Evolutionary conservation across 108 stramenopile species (phyloP).

Genomic region (Cylindrotheca fusiformis): DNA sequence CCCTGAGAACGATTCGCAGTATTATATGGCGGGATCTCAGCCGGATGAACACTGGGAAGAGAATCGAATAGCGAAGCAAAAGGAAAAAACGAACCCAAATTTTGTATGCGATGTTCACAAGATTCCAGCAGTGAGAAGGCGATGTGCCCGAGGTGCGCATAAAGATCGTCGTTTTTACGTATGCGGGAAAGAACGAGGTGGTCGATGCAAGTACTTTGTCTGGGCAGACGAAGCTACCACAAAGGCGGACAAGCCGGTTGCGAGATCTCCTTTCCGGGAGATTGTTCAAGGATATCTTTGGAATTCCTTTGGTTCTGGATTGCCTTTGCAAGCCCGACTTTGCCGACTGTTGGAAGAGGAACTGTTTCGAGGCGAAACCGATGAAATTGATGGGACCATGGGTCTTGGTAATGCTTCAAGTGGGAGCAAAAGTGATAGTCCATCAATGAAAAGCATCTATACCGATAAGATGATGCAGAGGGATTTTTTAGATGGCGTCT

Average conservation of each 20-base stretch:
- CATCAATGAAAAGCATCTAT: conserved; percentile 18
- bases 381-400: not conserved
- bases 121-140: conserved; percentile 71
- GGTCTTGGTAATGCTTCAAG: not conserved
- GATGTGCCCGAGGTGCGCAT: conserved; percentile 57
- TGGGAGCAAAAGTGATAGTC: conserved; percentile 4
- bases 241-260: conserved; percentile 5
- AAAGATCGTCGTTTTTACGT: conserved; percentile 83
- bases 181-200: conserved; percentile 65
- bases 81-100: conserved; percentile 50
- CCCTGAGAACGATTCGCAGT: conserved; percentile 5
- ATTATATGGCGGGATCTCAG: not conserved
- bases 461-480: not conserved
- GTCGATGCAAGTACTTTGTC: conserved; percentile 61
- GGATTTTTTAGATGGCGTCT: conserved; percentile 37
- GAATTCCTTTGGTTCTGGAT: not conserved
- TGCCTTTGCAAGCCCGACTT: conserved; percentile 21
- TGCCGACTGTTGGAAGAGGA: conserved; percentile 24
- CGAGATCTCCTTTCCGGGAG: conserved; percentile 2
- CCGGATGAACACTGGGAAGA: not conserved
- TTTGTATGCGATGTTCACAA: conserved; percentile 65
- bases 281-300: conserved; percentile 3
- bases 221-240: conserved; percentile 44
- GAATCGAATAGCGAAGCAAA: conserved; percentile 11
- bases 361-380: conserved; percentile 15